Percentiles rank a stretch among this genome's conserved stretches.
phyloP scores from a whole-genome alignment of 805 yeast species.

The Zygosaccharomyces lentus region DNA sequence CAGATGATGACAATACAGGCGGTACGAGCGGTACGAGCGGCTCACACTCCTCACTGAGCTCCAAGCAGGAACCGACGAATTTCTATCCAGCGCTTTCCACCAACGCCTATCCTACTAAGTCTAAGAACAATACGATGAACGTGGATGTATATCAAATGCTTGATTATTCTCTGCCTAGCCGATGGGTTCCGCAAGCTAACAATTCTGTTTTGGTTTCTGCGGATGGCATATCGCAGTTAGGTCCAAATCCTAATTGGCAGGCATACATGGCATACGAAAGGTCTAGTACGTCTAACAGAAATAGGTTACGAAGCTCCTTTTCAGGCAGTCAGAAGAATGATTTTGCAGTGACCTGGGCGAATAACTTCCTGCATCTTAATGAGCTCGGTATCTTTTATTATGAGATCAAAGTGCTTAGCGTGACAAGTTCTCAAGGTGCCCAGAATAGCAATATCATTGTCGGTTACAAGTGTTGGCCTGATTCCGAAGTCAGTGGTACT shows the following conservation, averaged over 20 bases:
- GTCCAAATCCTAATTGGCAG: slow-evolving; percentile 30
- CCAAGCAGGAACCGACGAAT: slow-evolving; percentile 10
- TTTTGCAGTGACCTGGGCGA: slow-evolving; percentile 30
- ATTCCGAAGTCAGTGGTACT: slow-evolving; percentile 6
- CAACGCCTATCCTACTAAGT: slow-evolving; percentile 10
- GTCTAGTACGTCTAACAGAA: slow-evolving; percentile 18
- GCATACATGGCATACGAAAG: slow-evolving; percentile 22
- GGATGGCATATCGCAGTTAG: slow-evolving; percentile 28
- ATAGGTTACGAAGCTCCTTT: slow-evolving; percentile 22
- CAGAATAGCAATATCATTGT: slow-evolving; percentile 28
- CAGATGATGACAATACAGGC: slow-evolving; percentile 7
- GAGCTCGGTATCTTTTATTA: slow-evolving; percentile 30
- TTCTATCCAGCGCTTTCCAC: slow-evolving; percentile 17
- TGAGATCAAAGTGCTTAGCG: slow-evolving; percentile 27
- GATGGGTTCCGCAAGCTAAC: slow-evolving; percentile 28
- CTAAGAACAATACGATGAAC: slow-evolving; percentile 20
- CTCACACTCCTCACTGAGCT: slow-evolving; percentile 6
- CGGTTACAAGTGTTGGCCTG: slow-evolving; percentile 26
- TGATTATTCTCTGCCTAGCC: slow-evolving; percentile 29
- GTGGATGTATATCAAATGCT: slow-evolving; percentile 26
- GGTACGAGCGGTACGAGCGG: slow-evolving; percentile 2
- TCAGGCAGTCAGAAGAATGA: slow-evolving; percentile 20
- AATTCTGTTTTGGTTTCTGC: slow-evolving; percentile 25
- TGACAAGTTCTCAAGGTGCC: slow-evolving; percentile 27
- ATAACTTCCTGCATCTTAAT: slow-evolving; percentile 22